Evolutionary conservation across 805 yeast species (phyloP).

Genomic region (Maudiozyma barnettii): DNA sequence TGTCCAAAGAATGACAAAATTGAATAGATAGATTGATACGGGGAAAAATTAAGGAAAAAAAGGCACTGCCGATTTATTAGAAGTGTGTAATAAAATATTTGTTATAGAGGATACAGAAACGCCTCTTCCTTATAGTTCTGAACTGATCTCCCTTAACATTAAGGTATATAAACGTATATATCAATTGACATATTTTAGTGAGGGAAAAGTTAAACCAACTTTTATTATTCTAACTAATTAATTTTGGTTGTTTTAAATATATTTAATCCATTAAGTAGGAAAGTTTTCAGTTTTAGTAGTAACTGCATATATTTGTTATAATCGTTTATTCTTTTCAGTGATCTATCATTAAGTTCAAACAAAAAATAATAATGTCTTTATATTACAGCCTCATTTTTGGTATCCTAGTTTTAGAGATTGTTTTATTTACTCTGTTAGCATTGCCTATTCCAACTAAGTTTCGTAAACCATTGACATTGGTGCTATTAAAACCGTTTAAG

Average conservation of each 20-base stretch:
- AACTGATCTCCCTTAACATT: too few relatives aligned
- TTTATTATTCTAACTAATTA: too few relatives aligned
- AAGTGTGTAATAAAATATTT: too few relatives aligned
- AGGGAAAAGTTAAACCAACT: background rate
- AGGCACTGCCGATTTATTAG: too few relatives aligned
- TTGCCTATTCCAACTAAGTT: constrained; percentile 73
- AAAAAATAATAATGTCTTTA: constrained; percentile 17
- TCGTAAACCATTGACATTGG: constrained; percentile 56
- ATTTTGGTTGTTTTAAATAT: too few relatives aligned
- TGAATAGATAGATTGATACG: too few relatives aligned
- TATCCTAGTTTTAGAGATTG: constrained; percentile 71
- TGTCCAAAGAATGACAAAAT: too few relatives aligned
- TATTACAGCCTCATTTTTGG: constrained; percentile 47
- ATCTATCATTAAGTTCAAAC: background rate
- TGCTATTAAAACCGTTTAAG: constrained; percentile 59
- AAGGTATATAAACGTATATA: background rate
- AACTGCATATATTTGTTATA: background rate
- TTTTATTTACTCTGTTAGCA: constrained; percentile 66
- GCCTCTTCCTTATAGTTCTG: too few relatives aligned
- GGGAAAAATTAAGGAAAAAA: too few relatives aligned
- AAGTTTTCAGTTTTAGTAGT: too few relatives aligned
- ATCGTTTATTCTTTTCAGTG: background rate
- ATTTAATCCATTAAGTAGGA: too few relatives aligned
- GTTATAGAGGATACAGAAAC: too few relatives aligned
- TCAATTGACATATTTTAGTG: background rate